These are phyloP conservation scores for Aspergillus cejpii DNA, from an alignment of 2,329 filamentous ascomycete genomes.

Conservation along the genomic window DNA sequence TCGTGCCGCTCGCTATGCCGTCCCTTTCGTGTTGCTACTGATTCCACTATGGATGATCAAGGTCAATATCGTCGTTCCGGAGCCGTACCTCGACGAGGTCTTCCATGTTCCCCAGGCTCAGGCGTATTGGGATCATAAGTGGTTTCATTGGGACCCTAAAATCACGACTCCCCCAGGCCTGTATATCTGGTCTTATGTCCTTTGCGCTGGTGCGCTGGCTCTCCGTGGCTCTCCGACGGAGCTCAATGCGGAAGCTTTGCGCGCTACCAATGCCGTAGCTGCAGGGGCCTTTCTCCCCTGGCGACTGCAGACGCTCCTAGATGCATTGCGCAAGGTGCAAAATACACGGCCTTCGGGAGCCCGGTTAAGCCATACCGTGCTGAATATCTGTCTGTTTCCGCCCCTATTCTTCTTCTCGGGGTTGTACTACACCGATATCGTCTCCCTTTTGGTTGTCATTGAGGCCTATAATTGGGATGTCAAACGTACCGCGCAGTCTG, in stretches of 20 bases:
- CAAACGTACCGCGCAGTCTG: constrained; percentile 24
- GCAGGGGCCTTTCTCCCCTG: constrained; percentile 39
- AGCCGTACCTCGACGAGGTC: constrained; percentile 53
- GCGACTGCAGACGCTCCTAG: constrained; percentile 49
- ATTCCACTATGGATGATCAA: constrained; percentile 38
- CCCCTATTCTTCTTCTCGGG: constrained; percentile 93
- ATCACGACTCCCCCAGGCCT: constrained; percentile 93
- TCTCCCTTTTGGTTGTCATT: constrained; percentile 70
- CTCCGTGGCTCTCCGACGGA: constrained; percentile 27
- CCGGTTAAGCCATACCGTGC: constrained; percentile 43
- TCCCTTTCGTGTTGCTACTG: constrained; percentile 31
- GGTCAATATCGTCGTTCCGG: constrained; percentile 47
- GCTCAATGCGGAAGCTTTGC: constrained; percentile 31
- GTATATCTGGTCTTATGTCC: constrained; percentile 51
- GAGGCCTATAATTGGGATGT: constrained; percentile 55
- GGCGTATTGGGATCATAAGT: constrained; percentile 70
- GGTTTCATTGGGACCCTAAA: constrained; percentile 83
- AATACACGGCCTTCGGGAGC: constrained; percentile 27
- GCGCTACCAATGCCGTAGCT: constrained; percentile 35
- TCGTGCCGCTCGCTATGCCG: constrained; percentile 33
- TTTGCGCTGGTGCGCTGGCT: constrained; percentile 20
- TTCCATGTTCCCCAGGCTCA: constrained; percentile 81
- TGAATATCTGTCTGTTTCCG: constrained; percentile 81
- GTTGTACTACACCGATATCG: constrained; percentile 89
- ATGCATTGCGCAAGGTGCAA: constrained; percentile 37